phyloP scores from a whole-genome alignment of 331 rosid genomes.

The Pyrus hybrid region DNA sequence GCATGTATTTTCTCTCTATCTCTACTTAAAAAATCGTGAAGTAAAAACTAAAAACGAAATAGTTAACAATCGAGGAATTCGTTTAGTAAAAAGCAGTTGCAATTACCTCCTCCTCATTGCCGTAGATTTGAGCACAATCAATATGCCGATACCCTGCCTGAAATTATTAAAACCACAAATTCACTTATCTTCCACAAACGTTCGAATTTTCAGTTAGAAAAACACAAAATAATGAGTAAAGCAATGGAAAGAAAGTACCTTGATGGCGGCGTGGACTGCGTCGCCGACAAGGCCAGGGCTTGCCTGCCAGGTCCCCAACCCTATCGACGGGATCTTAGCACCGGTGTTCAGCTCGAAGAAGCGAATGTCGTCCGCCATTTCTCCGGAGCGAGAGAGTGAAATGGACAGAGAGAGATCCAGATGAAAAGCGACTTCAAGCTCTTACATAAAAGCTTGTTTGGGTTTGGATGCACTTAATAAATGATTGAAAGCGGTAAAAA shows the following conservation, averaged over 20 bases:
- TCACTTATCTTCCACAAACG: neutral
- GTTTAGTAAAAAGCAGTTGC: neutral
- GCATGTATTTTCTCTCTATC: too few species aligned
- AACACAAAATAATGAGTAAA: neutral
- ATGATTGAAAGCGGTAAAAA: too few species aligned
- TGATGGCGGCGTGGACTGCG: slow-evolving; percentile 39
- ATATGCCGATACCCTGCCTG: slow-evolving; percentile 76
- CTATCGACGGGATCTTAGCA: slow-evolving; percentile 65
- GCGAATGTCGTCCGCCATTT: slow-evolving; percentile 22
- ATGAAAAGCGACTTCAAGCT: neutral
- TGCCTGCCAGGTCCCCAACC: slow-evolving; percentile 68
- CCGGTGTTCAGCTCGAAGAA: slow-evolving; percentile 55
- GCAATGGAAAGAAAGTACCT: slow-evolving; percentile 26
- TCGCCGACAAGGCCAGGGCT: slow-evolving; percentile 43
- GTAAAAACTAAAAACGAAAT: too few species aligned
- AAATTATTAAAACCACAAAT: neutral
- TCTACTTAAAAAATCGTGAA: too few species aligned
- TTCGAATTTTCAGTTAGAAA: neutral
- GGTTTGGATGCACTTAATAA: too few species aligned
- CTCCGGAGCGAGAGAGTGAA: neutral
- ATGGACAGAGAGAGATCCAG: neutral
- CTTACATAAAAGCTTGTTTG: too few species aligned
- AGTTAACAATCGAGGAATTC: too few species aligned
- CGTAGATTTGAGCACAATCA: slow-evolving; percentile 78
- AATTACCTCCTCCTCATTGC: slow-evolving; percentile 65